Percentiles rank a stretch among this genome's conserved stretches.
Conservation (phyloP, 768 basidiomycete genomes). For the Boletus eberwhitei region DNA sequence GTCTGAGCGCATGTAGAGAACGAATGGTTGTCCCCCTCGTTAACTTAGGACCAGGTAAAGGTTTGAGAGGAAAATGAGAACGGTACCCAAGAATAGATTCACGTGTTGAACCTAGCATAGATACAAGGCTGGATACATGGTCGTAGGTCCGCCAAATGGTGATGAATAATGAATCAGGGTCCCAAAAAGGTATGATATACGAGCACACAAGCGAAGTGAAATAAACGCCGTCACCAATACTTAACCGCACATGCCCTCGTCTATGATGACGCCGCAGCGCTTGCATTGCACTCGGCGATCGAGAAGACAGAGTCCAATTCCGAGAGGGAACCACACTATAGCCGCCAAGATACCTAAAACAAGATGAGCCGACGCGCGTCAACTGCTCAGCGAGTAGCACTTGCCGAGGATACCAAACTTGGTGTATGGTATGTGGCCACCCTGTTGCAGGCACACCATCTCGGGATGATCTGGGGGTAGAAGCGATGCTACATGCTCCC, state of each 20-base stretch:
- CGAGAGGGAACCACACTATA: slow-evolving; percentile 83
- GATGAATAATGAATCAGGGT: not conserved
- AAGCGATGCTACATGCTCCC: slow-evolving; percentile 55
- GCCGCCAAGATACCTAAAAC: slow-evolving; percentile 71
- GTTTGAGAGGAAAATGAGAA: not conserved
- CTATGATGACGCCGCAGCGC: slow-evolving; percentile 42
- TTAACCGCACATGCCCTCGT: slow-evolving; percentile 36
- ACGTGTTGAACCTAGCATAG: not conserved
- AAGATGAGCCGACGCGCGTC: not conserved
- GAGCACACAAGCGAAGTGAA: not conserved
- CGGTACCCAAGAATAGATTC: not conserved
- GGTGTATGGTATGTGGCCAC: slow-evolving; percentile 60
- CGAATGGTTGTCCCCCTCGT: not conserved
- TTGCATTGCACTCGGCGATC: slow-evolving; percentile 67
- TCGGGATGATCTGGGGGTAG: slow-evolving; percentile 77
- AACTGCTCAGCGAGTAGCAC: slow-evolving; percentile 19
- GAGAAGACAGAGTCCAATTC: slow-evolving; percentile 72
- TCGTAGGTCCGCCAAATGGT: not conserved
- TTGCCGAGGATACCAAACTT: slow-evolving; percentile 70
- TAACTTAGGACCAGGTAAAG: not conserved
- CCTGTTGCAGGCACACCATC: slow-evolving; percentile 81
- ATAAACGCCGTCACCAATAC: not conserved
- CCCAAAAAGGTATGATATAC: not conserved
- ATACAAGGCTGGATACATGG: slow-evolving; percentile 10
- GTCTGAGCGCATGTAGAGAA: too few species aligned